Percentiles rank a stretch among this genome's conserved stretches.
phyloP scores from a whole-genome alignment of 2,329 filamentous ascomycete species.

The Juglanconis juglandina region DNA sequence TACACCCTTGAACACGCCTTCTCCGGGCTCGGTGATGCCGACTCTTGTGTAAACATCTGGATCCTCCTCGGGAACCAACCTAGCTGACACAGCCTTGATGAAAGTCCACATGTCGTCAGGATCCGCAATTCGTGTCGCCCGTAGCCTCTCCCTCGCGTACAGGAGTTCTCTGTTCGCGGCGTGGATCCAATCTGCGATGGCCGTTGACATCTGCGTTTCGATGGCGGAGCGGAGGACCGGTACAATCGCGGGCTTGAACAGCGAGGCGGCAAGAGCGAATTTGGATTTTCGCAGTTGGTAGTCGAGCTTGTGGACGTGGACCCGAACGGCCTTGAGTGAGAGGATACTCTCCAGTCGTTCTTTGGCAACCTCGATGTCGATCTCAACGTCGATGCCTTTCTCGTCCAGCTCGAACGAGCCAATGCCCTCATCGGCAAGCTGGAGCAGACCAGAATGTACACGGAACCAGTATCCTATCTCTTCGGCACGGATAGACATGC shows the following conservation, averaged over 20 bases:
- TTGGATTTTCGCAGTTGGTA: slow-evolving; percentile 73
- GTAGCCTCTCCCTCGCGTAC: slow-evolving; percentile 79
- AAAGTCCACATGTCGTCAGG: slow-evolving; percentile 80
- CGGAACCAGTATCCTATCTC: slow-evolving; percentile 90
- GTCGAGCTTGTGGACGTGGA: slow-evolving; percentile 81
- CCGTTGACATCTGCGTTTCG: slow-evolving; percentile 71
- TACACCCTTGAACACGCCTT: slow-evolving; percentile 70
- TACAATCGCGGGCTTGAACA: slow-evolving; percentile 78
- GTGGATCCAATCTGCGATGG: slow-evolving; percentile 67
- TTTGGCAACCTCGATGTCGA: slow-evolving; percentile 80
- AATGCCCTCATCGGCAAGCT: slow-evolving; percentile 77
- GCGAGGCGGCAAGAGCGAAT: slow-evolving; percentile 74
- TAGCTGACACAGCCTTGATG: slow-evolving; percentile 73
- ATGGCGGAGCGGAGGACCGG: slow-evolving; percentile 76
- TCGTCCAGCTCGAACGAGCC: slow-evolving; percentile 83
- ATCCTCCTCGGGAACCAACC: slow-evolving; percentile 68
- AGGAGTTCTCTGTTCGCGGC: slow-evolving; percentile 80
- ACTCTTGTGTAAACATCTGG: slow-evolving; percentile 73
- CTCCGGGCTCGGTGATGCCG: slow-evolving; percentile 57
- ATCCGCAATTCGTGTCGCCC: slow-evolving; percentile 78
- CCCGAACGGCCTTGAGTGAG: slow-evolving; percentile 69
- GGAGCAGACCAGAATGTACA: slow-evolving; percentile 70
- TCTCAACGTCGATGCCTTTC: slow-evolving; percentile 77
- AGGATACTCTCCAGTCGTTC: slow-evolving; percentile 79
- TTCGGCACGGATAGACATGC: slow-evolving; percentile 77